Base-by-base conservation (phyloP, 495 filamentous ascomycete genomes). In the Patellaria atrata region DNA sequence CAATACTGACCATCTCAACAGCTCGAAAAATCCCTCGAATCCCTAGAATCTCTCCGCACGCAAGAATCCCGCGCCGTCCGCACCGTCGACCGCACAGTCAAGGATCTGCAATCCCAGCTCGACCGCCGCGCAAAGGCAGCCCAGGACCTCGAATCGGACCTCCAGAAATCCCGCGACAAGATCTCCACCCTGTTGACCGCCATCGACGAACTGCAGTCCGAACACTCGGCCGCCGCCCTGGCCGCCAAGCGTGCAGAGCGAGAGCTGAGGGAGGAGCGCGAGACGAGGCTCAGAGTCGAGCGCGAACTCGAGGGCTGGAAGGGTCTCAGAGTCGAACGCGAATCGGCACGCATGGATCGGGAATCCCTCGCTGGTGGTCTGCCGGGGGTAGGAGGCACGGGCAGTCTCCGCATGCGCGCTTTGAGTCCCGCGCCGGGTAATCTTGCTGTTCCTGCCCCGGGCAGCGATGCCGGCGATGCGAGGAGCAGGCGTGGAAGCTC, bases 51-150 rank as follows among this genome's bases (percentile, higher is more conserved):
- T 23, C 74, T 79, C 45, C 74, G 78, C 31, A 74, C 65, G 46
- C 73, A 81, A 37, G 82, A 83, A 29, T 76, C 82, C 42, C 81
- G 89, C 31, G 85, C 79, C 22, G 71, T 83, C 17, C 86, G 89
- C 46, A 94, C 91, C 52, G 76, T 94, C 27, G 89, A 97, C 57
- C 84, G 89, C 36, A 87, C 77, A 1, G 85, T 97, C 42, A 82
- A 83, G 48, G 91, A 96, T 55, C 70, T 97, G 10, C 79, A 96
- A 58, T 67, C 75, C 9, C 89, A 96, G 57, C 80, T 97, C 48
- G 82, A 93, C 11, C 78, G 89, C 38, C 77, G 81, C 27, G 91
- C 94, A 27, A 94, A 92, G 58, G 71, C 76, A 31, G 78, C 81
- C 38, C 45, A 57, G 2, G 79, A 87, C 52, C 66, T 96, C 12